Conservation (phyloP, 108 stramenopile genomes). For the Nitzschia putrida region DNA sequence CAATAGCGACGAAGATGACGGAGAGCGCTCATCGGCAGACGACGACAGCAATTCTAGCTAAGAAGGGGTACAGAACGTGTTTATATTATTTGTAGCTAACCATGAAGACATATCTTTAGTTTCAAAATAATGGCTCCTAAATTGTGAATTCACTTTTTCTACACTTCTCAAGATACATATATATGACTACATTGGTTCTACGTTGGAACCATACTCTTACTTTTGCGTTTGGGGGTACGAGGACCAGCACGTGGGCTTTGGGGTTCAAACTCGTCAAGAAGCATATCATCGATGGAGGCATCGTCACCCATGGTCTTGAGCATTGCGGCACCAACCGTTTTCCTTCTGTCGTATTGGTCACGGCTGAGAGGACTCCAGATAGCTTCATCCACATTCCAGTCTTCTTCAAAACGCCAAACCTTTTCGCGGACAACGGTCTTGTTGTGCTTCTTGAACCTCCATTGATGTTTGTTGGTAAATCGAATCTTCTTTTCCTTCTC, state of each 20-base stretch:
- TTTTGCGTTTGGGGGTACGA: too few relatives aligned
- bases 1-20: not conserved
- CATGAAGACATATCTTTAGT: too few relatives aligned
- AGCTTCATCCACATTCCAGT: slow-evolving; percentile 21
- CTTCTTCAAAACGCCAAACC: slow-evolving; percentile 14
- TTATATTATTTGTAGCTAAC: too few relatives aligned
- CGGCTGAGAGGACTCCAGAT: slow-evolving; percentile 23
- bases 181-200: too few relatives aligned
- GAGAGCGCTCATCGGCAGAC: too few relatives aligned
- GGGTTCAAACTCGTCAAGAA: slow-evolving; percentile 14
- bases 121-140: too few relatives aligned
- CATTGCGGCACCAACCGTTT: slow-evolving; percentile 14
- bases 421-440: slow-evolving; percentile 16
- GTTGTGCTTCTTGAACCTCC: slow-evolving; percentile 29
- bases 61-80: too few relatives aligned
- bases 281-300: slow-evolving; percentile 17
- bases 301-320: slow-evolving; percentile 5
- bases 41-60: too few relatives aligned
- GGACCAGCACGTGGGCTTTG: too few relatives aligned
- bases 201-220: too few relatives aligned
- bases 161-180: too few relatives aligned
- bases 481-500: slow-evolving; percentile 13
- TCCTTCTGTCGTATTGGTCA: slow-evolving; percentile 20
- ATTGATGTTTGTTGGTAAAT: slow-evolving; percentile 18
- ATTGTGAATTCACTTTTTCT: too few relatives aligned